A percentile compares a stretch with the other conserved stretches of the same genome.
These are phyloP conservation scores for Colletotrichum sp. DNA, from an alignment of 2,329 filamentous ascomycete species.

Conservation along the genomic window DNA sequence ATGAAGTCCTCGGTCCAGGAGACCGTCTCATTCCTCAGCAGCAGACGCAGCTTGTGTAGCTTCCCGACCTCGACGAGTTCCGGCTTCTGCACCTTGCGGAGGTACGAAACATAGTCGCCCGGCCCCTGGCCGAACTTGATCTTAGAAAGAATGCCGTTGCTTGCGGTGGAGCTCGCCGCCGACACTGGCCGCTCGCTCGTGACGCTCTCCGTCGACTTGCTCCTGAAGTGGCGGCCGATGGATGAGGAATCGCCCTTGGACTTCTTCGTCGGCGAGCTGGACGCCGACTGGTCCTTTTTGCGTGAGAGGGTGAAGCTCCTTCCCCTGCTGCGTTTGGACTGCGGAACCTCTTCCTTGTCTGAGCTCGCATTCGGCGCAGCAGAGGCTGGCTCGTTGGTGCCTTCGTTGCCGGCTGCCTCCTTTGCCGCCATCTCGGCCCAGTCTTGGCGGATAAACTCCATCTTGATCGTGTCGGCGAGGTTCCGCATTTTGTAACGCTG, in stretches of 20 bases:
- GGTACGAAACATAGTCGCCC: constrained; percentile 84
- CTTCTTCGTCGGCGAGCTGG: constrained; percentile 74
- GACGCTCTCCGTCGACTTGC: constrained; percentile 75
- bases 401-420: constrained; percentile 48
- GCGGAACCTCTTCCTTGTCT: constrained; percentile 47
- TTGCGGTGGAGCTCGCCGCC: constrained; percentile 57
- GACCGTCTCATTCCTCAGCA: constrained; percentile 93
- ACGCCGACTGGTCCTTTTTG: constrained; percentile 61
- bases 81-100: constrained; percentile 81
- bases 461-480: constrained; percentile 87
- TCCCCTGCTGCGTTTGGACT: constrained; percentile 68
- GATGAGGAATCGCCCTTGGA: constrained; percentile 67
- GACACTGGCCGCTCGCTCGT: constrained; percentile 61
- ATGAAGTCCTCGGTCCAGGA: constrained; percentile 96
- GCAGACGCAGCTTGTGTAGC: constrained; percentile 86
- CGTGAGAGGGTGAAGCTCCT: constrained; percentile 81
- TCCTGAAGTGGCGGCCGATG: constrained; percentile 68
- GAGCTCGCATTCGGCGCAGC: constrained; percentile 35
- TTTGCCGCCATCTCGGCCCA: constrained; percentile 70
- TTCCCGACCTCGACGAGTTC: constrained; percentile 91
- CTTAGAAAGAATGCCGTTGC: constrained; percentile 66
- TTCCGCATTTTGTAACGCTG: constrained; percentile 95
- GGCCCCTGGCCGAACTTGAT: constrained; percentile 78
- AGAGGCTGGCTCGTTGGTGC: constrained; percentile 37
- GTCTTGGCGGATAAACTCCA: constrained; percentile 92